A percentile compares a stretch with the other conserved stretches of the same genome.
Evolutionary conservation across 1,139 yeast species (phyloP).

Genomic region (Scheffersomyces stambukii): DNA sequence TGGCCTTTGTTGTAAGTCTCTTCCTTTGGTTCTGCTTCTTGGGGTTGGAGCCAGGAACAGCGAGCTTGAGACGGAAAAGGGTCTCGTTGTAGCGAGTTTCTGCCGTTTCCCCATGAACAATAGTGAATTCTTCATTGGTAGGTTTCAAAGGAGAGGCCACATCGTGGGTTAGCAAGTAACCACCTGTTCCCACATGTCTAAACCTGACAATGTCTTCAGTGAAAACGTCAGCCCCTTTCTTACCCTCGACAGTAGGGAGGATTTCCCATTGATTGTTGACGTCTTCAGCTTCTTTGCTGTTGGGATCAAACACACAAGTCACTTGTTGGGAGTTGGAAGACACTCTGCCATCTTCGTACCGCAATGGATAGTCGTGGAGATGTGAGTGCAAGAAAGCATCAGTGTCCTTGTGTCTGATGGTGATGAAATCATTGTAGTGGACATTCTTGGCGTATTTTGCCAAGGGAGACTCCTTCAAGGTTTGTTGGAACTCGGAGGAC

Average conservation of each 20-base stretch:
- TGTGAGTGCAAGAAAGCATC: conserved; percentile 82
- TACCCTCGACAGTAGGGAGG: conserved; percentile 53
- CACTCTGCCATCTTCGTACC: conserved; percentile 94
- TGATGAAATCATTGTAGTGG: conserved; percentile 70
- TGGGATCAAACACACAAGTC: conserved; percentile 70
- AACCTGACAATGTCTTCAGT: conserved; percentile 74
- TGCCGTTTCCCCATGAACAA: conserved; percentile 59
- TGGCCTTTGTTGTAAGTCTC: conserved; percentile 63
- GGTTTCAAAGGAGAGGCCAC: conserved; percentile 94
- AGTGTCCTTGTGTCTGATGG: conserved; percentile 75
- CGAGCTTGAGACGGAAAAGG: conserved; percentile 67
- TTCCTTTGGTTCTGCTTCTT: conserved; percentile 45
- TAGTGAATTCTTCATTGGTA: conserved; percentile 88
- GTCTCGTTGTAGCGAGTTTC: conserved; percentile 58
- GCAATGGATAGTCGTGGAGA: conserved; percentile 65
- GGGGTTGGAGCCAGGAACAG: conserved; percentile 22
- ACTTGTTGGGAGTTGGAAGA: conserved; percentile 96
- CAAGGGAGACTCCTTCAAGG: conserved; percentile 77
- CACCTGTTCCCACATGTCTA: conserved; percentile 76
- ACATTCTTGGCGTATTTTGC: conserved; percentile 69
- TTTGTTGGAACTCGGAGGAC: conserved; percentile 91
- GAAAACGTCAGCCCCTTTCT: conserved; percentile 23
- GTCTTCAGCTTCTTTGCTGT: conserved; percentile 49
- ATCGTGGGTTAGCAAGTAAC: conserved; percentile 83
- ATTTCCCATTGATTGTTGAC: conserved; percentile 83